Conservation (phyloP, 202 grass and related monocot genomes). For the Brachypodium distachyon region DNA sequence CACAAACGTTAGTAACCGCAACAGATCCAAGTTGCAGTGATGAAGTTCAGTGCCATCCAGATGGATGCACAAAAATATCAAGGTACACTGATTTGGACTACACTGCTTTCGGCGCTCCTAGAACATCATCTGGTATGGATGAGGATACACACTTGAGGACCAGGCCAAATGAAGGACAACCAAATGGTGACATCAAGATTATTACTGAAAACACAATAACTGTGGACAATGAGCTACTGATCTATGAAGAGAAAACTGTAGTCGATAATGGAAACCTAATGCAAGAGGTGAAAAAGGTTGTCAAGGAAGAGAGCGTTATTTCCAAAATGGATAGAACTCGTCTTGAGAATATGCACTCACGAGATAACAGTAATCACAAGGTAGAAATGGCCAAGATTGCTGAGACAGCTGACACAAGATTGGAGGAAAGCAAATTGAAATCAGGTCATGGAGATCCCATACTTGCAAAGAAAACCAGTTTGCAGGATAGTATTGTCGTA, state of each 20-base stretch:
- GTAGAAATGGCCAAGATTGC: slow-evolving; percentile 20
- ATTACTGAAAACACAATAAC: slow-evolving; percentile 50
- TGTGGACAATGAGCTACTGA: slow-evolving; percentile 39
- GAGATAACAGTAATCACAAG: slow-evolving; percentile 12
- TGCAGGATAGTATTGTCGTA: slow-evolving; percentile 41
- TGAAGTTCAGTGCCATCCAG: slow-evolving; percentile 24
- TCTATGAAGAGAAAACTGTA: slow-evolving; percentile 94
- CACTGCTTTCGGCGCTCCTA: slow-evolving; percentile 15
- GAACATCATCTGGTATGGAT: slow-evolving; percentile 18
- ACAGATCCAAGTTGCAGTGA: slow-evolving; percentile 32
- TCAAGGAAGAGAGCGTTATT: slow-evolving; percentile 44
- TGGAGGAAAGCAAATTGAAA: slow-evolving; percentile 17
- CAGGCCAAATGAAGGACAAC: slow-evolving; percentile 19
- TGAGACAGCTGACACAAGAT: slow-evolving; percentile 25
- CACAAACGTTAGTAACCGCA: slow-evolving; percentile 43
- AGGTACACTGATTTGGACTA: slow-evolving; percentile 30
- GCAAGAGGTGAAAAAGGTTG: slow-evolving; percentile 50
- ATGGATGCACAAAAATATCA: slow-evolving; percentile 17
- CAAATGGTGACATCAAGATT: slow-evolving; percentile 49
- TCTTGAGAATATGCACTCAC: slow-evolving; percentile 12
- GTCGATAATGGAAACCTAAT: slow-evolving; percentile 55
- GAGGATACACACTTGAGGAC: slow-evolving; percentile 22
- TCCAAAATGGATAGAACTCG: slow-evolving; percentile 5
- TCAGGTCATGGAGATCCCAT: slow-evolving; percentile 10
- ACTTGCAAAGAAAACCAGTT: slow-evolving; percentile 25